Conservation (phyloP, 148 eudicot genomes). For the Camellia granthamiana region DNA sequence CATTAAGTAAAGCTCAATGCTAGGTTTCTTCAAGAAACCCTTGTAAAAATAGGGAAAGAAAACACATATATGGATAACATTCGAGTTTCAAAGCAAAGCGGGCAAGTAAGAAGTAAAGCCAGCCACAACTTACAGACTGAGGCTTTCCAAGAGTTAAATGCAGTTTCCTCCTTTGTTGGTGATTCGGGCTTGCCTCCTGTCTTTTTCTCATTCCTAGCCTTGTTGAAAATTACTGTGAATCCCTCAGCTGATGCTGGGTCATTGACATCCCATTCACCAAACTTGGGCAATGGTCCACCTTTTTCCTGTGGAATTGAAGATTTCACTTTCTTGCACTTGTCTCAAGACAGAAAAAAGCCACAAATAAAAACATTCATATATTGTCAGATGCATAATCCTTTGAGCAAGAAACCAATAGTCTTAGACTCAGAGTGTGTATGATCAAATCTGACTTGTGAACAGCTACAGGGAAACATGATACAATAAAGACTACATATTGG, state of each 20-base stretch:
- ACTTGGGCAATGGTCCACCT: constrained; percentile 32
- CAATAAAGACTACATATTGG: not conserved
- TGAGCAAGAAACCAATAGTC: not conserved
- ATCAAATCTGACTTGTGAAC: not conserved
- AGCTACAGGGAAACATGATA: not conserved
- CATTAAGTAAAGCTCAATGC: not conserved
- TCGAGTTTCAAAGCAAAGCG: not conserved
- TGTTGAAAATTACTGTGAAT: constrained; percentile 33
- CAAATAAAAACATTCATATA: not conserved
- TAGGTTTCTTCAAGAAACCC: not conserved
- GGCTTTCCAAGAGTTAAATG: constrained; percentile 26
- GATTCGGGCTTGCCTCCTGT: constrained; percentile 31
- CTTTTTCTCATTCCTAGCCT: constrained; percentile 38
- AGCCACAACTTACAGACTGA: constrained; percentile 29
- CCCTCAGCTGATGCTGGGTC: constrained; percentile 41
- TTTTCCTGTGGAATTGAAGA: constrained; percentile 23
- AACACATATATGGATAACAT: not conserved
- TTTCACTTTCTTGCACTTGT: constrained; percentile 10
- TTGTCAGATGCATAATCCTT: not conserved
- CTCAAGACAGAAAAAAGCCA: constrained; percentile 5
- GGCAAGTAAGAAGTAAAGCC: not conserved
- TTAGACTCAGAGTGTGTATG: not conserved
- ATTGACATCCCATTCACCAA: constrained; percentile 43
- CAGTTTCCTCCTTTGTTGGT: constrained; percentile 20
- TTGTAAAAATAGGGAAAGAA: not conserved